phyloP scores from a whole-genome alignment of 352 stramenopile genomes.

The Phytophthora cryptogea region DNA sequence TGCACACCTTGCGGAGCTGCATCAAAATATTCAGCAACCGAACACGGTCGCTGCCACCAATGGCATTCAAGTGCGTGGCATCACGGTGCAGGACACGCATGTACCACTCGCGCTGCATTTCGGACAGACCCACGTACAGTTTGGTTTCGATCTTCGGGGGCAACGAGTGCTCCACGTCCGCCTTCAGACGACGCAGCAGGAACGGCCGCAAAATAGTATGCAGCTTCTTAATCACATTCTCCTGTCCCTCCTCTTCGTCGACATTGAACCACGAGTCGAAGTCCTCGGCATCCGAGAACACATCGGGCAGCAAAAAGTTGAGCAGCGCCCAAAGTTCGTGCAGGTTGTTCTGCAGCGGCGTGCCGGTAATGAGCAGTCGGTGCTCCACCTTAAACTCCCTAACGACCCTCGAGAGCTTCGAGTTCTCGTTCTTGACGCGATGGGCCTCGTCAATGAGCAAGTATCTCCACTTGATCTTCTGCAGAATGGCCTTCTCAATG shows the following conservation, averaged over 20 bases:
- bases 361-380: slow-evolving; percentile 96
- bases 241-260: slow-evolving; percentile 94
- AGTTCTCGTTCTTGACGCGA: slow-evolving; percentile 97
- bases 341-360: slow-evolving; percentile 99
- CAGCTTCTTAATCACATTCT: slow-evolving; percentile 97
- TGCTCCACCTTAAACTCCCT: slow-evolving; percentile 94
- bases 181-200: slow-evolving; percentile 98
- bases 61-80: slow-evolving; percentile 95
- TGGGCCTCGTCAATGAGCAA: slow-evolving; percentile 99
- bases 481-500: slow-evolving; percentile 92
- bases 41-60: slow-evolving; percentile 95
- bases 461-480: slow-evolving; percentile 97
- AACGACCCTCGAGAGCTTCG: slow-evolving; percentile 87
- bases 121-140: slow-evolving; percentile 96
- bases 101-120: slow-evolving; percentile 99
- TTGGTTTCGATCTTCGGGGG: slow-evolving; percentile 99
- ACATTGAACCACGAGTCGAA: slow-evolving; percentile 99
- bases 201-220: slow-evolving; percentile 98
- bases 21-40: slow-evolving; percentile 98
- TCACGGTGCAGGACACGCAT: slow-evolving; percentile 97
- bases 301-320: slow-evolving; percentile 97
- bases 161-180: slow-evolving; percentile 96
- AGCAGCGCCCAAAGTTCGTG: slow-evolving; percentile 99
- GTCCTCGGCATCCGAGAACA: slow-evolving; percentile 96
- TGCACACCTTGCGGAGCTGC: slow-evolving; percentile 99